phyloP scores from a whole-genome alignment of 1,139 yeast genomes.

The Candida anutae region DNA sequence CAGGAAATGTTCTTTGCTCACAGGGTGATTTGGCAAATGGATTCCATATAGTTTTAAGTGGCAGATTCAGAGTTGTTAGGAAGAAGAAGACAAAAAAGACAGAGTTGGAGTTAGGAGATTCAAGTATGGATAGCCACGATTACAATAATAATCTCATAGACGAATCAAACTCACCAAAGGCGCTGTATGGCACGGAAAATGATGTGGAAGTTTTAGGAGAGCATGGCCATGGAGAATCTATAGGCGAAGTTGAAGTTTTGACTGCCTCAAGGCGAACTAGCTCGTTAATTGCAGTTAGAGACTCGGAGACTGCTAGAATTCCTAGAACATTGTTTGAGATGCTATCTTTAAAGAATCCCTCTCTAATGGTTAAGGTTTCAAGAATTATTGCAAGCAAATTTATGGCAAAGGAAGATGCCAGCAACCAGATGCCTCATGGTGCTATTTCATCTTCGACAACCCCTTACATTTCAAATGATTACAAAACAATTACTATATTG shows the following conservation, averaged over 20 bases:
- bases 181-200: constrained; percentile 3
- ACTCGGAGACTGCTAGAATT: constrained; percentile 86
- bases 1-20: constrained; percentile 72
- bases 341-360: constrained; percentile 76
- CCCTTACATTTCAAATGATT: constrained; percentile 37
- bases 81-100: constrained; percentile 8
- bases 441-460: constrained; percentile 17
- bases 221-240: constrained; percentile 88
- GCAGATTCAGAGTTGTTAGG: constrained; percentile 67
- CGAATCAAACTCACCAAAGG: constrained; percentile 11
- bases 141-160: constrained; percentile 13
- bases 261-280: constrained; percentile 71
- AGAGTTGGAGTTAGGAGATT: constrained; percentile 7
- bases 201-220: constrained; percentile 53
- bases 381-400: constrained; percentile 79
- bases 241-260: constrained; percentile 92
- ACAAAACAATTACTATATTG: constrained; percentile 75
- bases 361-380: constrained; percentile 85
- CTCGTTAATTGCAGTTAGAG: constrained; percentile 82
- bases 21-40: constrained; percentile 91
- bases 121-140: constrained; percentile 6
- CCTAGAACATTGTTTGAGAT: constrained; percentile 86
- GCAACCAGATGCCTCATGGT: constrained; percentile 1
- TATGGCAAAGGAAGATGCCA: constrained; percentile 9
- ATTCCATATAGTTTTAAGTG: constrained; percentile 83